Percentiles rank a stretch among this genome's conserved stretches.
Conservation (phyloP, 139 green algal species). For the Spirogloea muscicola region DNA sequence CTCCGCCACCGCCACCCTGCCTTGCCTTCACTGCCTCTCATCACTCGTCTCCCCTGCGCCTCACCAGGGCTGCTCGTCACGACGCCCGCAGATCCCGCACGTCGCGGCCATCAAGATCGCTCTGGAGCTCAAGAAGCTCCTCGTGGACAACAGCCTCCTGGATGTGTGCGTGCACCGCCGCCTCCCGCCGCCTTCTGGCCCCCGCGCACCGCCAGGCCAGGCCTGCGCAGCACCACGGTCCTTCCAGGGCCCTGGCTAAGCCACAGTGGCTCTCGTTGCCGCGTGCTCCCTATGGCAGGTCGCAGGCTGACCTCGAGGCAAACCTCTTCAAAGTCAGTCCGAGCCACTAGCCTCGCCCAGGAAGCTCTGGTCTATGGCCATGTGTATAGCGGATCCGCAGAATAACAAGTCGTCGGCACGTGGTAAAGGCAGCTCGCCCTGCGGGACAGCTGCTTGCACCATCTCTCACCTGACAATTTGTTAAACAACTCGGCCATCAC, state of each 20-base stretch:
- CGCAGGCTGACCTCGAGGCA: conserved; percentile 72
- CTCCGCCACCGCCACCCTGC: background rate
- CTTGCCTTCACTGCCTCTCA: background rate
- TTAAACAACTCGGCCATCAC: too few relatives aligned
- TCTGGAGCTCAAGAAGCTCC: conserved; percentile 86
- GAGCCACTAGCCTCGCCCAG: too few relatives aligned
- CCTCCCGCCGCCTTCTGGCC: conserved; percentile 11
- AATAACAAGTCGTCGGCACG: too few relatives aligned
- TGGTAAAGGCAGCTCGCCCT: too few relatives aligned
- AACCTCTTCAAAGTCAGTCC: conserved; percentile 80
- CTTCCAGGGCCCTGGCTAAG: background rate
- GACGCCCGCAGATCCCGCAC: conserved; percentile 41
- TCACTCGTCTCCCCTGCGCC: background rate
- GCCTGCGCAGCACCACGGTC: too few relatives aligned
- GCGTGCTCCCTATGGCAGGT: too few relatives aligned
- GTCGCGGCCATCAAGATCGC: conserved; percentile 79
- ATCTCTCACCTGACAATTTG: too few relatives aligned
- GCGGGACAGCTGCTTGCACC: too few relatives aligned
- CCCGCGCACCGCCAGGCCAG: background rate
- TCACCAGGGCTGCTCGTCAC: background rate
- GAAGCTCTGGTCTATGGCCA: too few relatives aligned
- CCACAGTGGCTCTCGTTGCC: background rate
- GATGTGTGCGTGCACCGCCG: conserved; percentile 66
- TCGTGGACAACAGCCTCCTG: conserved; percentile 78
- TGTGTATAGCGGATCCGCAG: too few relatives aligned